phyloP scores from a whole-genome alignment of 2,329 filamentous ascomycete genomes.

The Phialophora chinensis region DNA sequence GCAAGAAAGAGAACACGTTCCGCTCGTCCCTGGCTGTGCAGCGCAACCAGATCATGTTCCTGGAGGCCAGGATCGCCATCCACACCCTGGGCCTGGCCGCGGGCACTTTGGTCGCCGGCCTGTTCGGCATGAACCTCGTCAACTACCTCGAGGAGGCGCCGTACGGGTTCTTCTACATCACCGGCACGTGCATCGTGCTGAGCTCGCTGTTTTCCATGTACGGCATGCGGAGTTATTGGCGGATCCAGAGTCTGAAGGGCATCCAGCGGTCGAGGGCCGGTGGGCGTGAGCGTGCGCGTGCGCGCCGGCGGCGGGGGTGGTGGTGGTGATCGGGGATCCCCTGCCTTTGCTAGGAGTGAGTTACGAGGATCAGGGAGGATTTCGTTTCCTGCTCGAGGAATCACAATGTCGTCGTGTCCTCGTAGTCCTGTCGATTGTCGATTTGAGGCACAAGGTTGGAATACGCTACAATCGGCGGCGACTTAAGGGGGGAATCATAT shows the following conservation, averaged over 20 bases:
- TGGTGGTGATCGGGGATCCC: neutral
- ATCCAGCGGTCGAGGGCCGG: conserved; percentile 18
- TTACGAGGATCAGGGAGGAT: no score
- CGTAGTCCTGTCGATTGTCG: no score
- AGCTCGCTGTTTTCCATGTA: conserved; percentile 40
- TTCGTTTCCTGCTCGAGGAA: no score
- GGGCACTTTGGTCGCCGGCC: conserved; percentile 46
- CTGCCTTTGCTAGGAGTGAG: no score
- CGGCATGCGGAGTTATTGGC: conserved; percentile 40
- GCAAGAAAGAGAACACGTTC: conserved; percentile 45
- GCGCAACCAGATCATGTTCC: conserved; percentile 49
- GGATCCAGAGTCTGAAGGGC: conserved; percentile 38
- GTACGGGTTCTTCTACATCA: conserved; percentile 41
- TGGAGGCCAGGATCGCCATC: conserved; percentile 48
- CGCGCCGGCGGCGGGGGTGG: no score
- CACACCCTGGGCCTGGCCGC: conserved; percentile 46
- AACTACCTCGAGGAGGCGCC: conserved; percentile 47
- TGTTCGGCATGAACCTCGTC: conserved; percentile 49
- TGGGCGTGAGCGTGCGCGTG: neutral
- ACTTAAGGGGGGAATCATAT: no score
- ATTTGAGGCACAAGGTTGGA: no score
- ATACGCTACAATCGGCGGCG: no score
- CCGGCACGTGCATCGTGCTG: conserved; percentile 35
- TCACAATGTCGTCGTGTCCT: no score
- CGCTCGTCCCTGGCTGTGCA: conserved; percentile 45